Base-by-base conservation (phyloP, 2,329 filamentous ascomycete species). In the Seiridium unicorne region DNA sequence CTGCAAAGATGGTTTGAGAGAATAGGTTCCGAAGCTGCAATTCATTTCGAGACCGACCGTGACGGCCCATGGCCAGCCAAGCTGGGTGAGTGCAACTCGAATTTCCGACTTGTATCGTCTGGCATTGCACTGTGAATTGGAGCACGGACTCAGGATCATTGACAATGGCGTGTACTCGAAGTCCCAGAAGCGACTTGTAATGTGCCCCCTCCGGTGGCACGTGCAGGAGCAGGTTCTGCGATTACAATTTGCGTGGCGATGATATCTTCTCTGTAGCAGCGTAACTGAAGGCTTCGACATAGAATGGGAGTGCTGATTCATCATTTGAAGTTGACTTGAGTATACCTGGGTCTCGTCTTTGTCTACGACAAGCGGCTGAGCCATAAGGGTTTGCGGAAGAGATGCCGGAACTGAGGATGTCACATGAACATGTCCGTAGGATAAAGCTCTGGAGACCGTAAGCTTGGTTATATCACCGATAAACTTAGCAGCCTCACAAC, bases 111-210 rank as follows among this genome's bases (percentile, higher is more conserved):
- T 7, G 18, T 58, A 54, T 9, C 46, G 46, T 3, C 48, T 42
- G 3, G 31, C 48, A n/a, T 51, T 32, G 5, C 57, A 58, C 6
- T 7, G 31, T 10, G 57, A 40, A 11, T 46, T 36, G 13, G 49
- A 13, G 11, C 57, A 58, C 8, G 36, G 13, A 4, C n/a, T 40
- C 9, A 58, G 38, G 4, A 58, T 40, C 36, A 53, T 44, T 4
- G 48, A 58, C 26, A 58, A 42, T 4, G 57, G 57, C 2, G 48
- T 58, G 31, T 58, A 58, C 5, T 53, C 38, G 47, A 53, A 53
- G n/a, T 38, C 32, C 57, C 48, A 58, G 7, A 58, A 58, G 3
- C 57, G 57, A 31, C 38, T 18, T 1, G 6, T 31, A 2, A 49
- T 9, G 6, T 26, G 8, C 6, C 48, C 57, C 10, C 36, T 51